Evolutionary conservation across 2,329 filamentous ascomycete genomes (phyloP), one percentile per base, ranked within the genome.

Genomic region (Chalaropsis ovoidea): DNA sequence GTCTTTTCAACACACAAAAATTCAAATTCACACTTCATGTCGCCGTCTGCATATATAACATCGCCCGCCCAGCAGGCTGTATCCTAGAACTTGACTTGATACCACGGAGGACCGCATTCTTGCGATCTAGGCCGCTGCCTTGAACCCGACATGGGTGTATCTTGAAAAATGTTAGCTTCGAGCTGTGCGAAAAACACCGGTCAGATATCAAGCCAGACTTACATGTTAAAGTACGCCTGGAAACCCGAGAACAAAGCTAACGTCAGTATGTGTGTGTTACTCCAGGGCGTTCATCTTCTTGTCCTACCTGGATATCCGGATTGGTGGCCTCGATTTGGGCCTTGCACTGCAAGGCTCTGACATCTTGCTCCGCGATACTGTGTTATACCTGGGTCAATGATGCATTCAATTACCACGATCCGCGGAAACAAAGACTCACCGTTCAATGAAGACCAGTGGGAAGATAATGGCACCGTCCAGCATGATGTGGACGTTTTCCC

Each of bases 161-260:
- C 54, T 58, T 5, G 27, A 8, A n/a, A 10, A 4, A 35, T 19
- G 54, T 58, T 58, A 58, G 54, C 24, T 10, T 35, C 24, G 47
- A 52, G 47, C n/a, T n/a, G 27, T 39, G 15, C 8, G 8, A 58
- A 35, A 39, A 39, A 1, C 5, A 39, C 35, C 8, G 4, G 54
- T 11, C 0, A 19, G 17, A 10, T 11, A 17, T 39, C 8, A n/a
- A 58, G 10, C 8, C 8, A 19, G 6, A 58, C 54, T 39, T 39
- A 39, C 54, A 58, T 15, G 11, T 58, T 58, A n/a, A 58, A 58
- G 27, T 58, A 58, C 7, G 54, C 54, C 54, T 58, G 8, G 6
- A 19, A 39, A 10, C 17, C 11, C 13, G 17, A 35, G 4, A n/a
- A 39, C 3, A 31, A n/a, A n/a, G 54, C n/a, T n/a, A 39, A 4